phyloP scores from a whole-genome alignment of 2,329 filamentous ascomycete species.

The Dothideomycetes sp. region DNA sequence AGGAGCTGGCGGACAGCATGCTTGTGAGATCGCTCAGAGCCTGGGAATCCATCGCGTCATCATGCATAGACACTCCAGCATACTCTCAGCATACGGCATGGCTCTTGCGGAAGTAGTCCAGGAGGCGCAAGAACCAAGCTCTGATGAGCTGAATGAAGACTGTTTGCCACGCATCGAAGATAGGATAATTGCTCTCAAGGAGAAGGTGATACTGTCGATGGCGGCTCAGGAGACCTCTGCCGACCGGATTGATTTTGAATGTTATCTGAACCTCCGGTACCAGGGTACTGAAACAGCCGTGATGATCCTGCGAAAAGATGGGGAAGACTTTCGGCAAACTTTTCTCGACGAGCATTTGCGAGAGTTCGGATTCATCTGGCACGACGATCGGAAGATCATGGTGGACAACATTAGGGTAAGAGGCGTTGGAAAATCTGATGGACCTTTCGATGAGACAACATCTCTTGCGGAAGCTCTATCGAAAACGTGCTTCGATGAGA shows the following conservation, averaged over 20 bases:
- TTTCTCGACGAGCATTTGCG: conserved; percentile 27
- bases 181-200: conserved; percentile 36
- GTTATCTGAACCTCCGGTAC: conserved; percentile 34
- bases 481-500: no score
- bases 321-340: conserved; percentile 20
- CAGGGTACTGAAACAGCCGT: conserved; percentile 31
- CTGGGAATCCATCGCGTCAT: conserved; percentile 32
- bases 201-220: conserved; percentile 49
- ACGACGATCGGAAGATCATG: conserved; percentile 24
- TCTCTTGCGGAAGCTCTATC: not conserved
- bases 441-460: not conserved
- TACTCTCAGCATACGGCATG: conserved; percentile 37
- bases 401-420: conserved; percentile 34
- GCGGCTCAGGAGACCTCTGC: conserved; percentile 53
- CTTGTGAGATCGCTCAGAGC: conserved; percentile 30
- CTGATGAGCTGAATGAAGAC: conserved; percentile 15
- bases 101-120: conserved; percentile 34
- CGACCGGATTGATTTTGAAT: conserved; percentile 14
- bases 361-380: conserved; percentile 30
- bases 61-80: conserved; percentile 34
- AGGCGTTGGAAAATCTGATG: conserved; percentile 13
- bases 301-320: conserved; percentile 26
- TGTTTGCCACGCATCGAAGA: conserved; percentile 51
- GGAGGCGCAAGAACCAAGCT: conserved; percentile 27
- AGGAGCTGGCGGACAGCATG: conserved; percentile 31